Evolutionary conservation across 176 grass and related monocot genomes (phyloP).

Genomic region (Juncus inflexus): DNA sequence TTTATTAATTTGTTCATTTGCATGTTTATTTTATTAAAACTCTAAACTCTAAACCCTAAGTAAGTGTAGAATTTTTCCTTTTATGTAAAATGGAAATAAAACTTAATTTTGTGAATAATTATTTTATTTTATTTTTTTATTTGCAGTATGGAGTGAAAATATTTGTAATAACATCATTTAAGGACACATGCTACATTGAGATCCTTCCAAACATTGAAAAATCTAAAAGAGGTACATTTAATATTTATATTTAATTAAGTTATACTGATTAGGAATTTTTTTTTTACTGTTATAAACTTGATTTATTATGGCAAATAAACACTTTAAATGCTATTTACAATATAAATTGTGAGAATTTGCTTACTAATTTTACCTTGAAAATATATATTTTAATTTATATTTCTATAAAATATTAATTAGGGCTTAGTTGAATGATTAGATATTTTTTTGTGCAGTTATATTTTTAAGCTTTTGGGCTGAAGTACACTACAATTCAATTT

Average conservation of each 20-base stretch:
- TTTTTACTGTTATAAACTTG: background rate
- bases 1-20: too few species aligned
- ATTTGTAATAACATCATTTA: conserved; percentile 78
- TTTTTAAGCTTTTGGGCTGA: conserved; percentile 79
- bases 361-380: too few species aligned
- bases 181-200: conserved; percentile 74
- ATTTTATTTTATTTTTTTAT: conserved; percentile 22
- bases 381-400: too few species aligned
- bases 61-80: too few species aligned
- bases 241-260: background rate
- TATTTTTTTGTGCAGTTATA: conserved; percentile 40
- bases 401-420: too few species aligned
- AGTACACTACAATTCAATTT: conserved; percentile 72
- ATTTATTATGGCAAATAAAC: too few species aligned
- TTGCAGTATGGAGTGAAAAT: conserved; percentile 73
- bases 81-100: too few species aligned
- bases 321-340: too few species aligned
- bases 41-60: too few species aligned
- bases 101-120: conserved; percentile 1
- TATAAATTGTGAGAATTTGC: too few species aligned
- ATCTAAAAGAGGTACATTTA: conserved; percentile 52
- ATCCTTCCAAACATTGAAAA: conserved; percentile 53
- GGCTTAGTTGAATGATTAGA: too few species aligned
- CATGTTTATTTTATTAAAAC: too few species aligned
- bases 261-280: background rate